Evolutionary conservation across 441 rosid genomes (phyloP), one percentile per base, ranked within the genome.

Genomic region (Croton laevigatus): DNA sequence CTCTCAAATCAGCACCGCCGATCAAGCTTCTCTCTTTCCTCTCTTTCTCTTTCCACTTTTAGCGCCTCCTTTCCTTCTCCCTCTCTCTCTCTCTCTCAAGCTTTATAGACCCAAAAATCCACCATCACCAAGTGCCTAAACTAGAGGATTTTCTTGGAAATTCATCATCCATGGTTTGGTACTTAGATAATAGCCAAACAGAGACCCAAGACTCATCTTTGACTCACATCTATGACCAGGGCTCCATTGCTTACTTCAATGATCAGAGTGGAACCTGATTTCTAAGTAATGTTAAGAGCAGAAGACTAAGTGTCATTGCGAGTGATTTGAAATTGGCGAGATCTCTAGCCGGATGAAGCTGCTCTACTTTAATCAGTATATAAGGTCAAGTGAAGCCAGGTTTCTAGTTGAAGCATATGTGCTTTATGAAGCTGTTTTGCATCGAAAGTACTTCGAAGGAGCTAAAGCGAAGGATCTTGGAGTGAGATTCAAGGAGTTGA

Each of bases 281-380:
- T n/a, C n/a, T n/a, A n/a, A n/a, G n/a, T n/a, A n/a, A n/a, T n/a
- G n/a, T n/a, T n/a, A n/a, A n/a, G n/a, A n/a, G n/a, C n/a, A n/a
- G n/a, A n/a, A n/a, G n/a, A n/a, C n/a, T n/a, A n/a, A n/a, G n/a
- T n/a, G n/a, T n/a, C n/a, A n/a, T n/a, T n/a, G n/a, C n/a, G n/a
- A n/a, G n/a, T n/a, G n/a, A n/a, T n/a, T n/a, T n/a, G 99, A 92
- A 78, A 92, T 90, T 62, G 99, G 98, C 34, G 98, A 94, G 90
- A 90, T 94, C 87, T 97, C 99, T 5, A 84, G 98, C 82, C 94
- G 99, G 80, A 94, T 94, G 86, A 97, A 97, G 46, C 98, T 92
- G 89, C 88, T 94, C 52, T 94, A 94, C 79, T 94, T 84, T 74
- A 85, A 82, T 71, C 99, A 92, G 85, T 94, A 92, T 77, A 89